Evolutionary conservation across 78 protist species (phyloP).

Genomic region (Dictyostelium brefeldianum): DNA sequence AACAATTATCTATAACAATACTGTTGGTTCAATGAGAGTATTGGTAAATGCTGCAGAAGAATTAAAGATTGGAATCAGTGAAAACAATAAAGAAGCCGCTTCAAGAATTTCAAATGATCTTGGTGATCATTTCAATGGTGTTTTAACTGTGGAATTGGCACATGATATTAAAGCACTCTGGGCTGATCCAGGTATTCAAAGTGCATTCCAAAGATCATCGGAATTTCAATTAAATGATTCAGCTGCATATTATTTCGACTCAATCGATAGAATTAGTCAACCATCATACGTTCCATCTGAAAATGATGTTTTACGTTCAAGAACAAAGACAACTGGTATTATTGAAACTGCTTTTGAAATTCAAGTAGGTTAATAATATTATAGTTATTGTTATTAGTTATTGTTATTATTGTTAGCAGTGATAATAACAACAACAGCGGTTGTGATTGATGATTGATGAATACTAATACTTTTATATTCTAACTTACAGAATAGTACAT

Average conservation of each 20-base stretch:
- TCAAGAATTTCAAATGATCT: slow-evolving; percentile 68
- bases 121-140: slow-evolving; percentile 75
- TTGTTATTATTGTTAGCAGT: slow-evolving; percentile 76
- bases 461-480: slow-evolving; percentile 22
- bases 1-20: slow-evolving; percentile 77
- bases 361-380: slow-evolving; percentile 7
- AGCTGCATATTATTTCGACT: slow-evolving; percentile 91
- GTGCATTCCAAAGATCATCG: slow-evolving; percentile 71
- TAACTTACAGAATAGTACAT: slow-evolving; percentile 6
- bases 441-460: slow-evolving; percentile 28
- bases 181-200: slow-evolving; percentile 90
- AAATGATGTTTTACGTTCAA: slow-evolving; percentile 94
- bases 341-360: slow-evolving; percentile 88
- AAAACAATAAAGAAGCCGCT: slow-evolving; percentile 76
- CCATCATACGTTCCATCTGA: slow-evolving; percentile 92
- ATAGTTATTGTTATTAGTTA: not conserved
- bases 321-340: slow-evolving; percentile 97
- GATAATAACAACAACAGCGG: slow-evolving; percentile 82
- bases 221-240: slow-evolving; percentile 96
- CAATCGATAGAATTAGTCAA: slow-evolving; percentile 80
- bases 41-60: slow-evolving; percentile 82
- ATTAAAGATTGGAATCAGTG: slow-evolving; percentile 78
- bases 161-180: slow-evolving; percentile 89
- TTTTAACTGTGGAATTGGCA: slow-evolving; percentile 68
- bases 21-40: slow-evolving; percentile 79